Evolutionary conservation across 805 yeast species (phyloP).

Genomic region (Kuraishia cidri): DNA sequence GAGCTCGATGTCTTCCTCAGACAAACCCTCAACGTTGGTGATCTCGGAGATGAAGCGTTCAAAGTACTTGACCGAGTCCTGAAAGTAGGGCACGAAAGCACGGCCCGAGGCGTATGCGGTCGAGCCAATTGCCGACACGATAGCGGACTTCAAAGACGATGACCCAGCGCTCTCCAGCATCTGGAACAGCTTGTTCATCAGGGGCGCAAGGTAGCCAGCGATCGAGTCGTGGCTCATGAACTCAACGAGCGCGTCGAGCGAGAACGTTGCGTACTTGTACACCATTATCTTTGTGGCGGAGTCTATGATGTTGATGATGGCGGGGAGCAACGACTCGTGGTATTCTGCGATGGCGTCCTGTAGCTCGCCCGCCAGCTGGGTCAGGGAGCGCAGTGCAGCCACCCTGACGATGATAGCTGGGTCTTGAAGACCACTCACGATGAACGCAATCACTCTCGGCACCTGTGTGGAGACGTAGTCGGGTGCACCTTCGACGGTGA

Average conservation of each 20-base stretch:
- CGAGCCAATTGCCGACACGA: constrained; percentile 94
- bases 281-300: constrained; percentile 74
- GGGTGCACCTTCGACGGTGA: constrained; percentile 87
- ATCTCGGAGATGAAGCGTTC: constrained; percentile 71
- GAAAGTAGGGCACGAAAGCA: constrained; percentile 78
- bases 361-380: constrained; percentile 72
- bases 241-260: constrained; percentile 88
- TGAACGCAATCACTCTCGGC: constrained; percentile 60
- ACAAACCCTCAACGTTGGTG: constrained; percentile 64
- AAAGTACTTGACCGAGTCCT: constrained; percentile 67
- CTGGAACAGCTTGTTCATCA: constrained; percentile 81
- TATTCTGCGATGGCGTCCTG: constrained; percentile 79
- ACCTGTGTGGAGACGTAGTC: constrained; percentile 78
- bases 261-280: constrained; percentile 84
- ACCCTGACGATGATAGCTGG: constrained; percentile 65
- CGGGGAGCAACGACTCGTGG: constrained; percentile 77
- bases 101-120: constrained; percentile 94
- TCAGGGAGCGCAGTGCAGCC: constrained; percentile 77
- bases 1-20: constrained; percentile 85
- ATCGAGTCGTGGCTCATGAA: constrained; percentile 85
- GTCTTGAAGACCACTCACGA: constrained; percentile 74
- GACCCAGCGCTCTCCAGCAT: constrained; percentile 73
- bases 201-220: constrained; percentile 69
- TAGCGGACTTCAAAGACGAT: constrained; percentile 67
- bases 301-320: constrained; percentile 81